Conservation (phyloP, 805 yeast species). For the Starmera dryadoides region DNA sequence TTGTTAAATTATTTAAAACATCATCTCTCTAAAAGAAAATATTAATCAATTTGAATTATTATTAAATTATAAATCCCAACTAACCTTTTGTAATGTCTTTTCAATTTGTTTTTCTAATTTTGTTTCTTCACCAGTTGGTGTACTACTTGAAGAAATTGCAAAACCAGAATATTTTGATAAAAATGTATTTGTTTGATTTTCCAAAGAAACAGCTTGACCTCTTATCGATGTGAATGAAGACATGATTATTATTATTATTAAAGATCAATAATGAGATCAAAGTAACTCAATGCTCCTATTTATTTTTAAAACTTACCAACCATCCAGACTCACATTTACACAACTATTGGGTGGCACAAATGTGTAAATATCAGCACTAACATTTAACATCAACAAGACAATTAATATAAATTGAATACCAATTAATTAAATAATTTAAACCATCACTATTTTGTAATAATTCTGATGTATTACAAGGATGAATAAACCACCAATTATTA, state of each 20-base stretch:
- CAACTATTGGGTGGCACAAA: slow-evolving; percentile 1
- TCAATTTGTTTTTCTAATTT: slow-evolving; percentile 42
- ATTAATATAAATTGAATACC: slow-evolving; percentile 21
- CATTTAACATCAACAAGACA: background rate
- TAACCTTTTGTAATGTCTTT: slow-evolving; percentile 34
- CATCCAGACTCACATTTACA: slow-evolving; percentile 7
- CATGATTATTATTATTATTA: slow-evolving; percentile 11
- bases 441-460: slow-evolving; percentile 18
- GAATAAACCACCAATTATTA: slow-evolving; percentile 23
- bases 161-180: slow-evolving; percentile 47
- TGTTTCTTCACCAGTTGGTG: slow-evolving; percentile 41
- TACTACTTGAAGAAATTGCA: slow-evolving; percentile 42
- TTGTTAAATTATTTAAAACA: slow-evolving; percentile 39
- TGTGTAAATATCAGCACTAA: slow-evolving; percentile 10
- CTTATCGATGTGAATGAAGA: slow-evolving; percentile 60
- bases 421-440: slow-evolving; percentile 16
- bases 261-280: too few species aligned
- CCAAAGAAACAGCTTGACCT: slow-evolving; percentile 60
- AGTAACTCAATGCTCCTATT: background rate
- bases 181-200: slow-evolving; percentile 55
- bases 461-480: slow-evolving; percentile 33
- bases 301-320: background rate
- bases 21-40: slow-evolving; percentile 38
- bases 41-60: slow-evolving; percentile 34
- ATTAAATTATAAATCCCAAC: slow-evolving; percentile 35